phyloP scores from a whole-genome alignment of 148 eudicot genomes.

The Polygonum aviculare region DNA sequence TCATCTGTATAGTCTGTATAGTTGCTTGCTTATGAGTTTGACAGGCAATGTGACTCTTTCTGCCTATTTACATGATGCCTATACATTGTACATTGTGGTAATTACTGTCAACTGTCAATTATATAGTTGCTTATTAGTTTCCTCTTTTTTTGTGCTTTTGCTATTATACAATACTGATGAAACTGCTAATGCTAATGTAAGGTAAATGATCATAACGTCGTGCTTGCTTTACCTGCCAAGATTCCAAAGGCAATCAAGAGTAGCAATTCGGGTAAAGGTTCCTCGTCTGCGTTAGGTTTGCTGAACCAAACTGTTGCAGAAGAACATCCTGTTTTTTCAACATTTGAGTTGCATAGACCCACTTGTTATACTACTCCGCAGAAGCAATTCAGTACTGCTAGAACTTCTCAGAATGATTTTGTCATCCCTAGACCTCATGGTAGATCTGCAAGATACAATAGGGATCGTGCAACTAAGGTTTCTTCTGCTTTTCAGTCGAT shows the following conservation, averaged over 20 bases:
- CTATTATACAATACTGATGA: not conserved
- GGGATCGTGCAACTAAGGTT: conserved; percentile 62
- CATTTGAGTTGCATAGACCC: conserved; percentile 30
- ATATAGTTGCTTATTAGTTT: not conserved
- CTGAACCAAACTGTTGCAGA: conserved; percentile 36
- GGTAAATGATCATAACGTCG: conserved; percentile 54
- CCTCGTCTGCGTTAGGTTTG: conserved; percentile 40
- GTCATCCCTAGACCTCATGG: conserved; percentile 71
- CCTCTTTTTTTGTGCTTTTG: not conserved
- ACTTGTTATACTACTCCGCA: conserved; percentile 24
- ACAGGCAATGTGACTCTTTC: not conserved
- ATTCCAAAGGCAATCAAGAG: conserved; percentile 95
- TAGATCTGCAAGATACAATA: conserved; percentile 68
- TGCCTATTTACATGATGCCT: not conserved
- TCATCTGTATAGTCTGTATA: not conserved
- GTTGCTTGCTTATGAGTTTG: not conserved
- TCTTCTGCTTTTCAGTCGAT: not conserved
- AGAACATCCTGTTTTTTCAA: conserved; percentile 21
- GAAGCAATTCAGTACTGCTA: conserved; percentile 26
- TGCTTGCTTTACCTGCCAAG: conserved; percentile 80
- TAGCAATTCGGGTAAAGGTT: conserved; percentile 40
- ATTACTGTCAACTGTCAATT: not conserved
- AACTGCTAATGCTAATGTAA: conserved; percentile 7
- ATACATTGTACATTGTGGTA: too few species aligned
- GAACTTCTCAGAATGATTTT: conserved; percentile 45